Evolutionary conservation across 257 asterid genomes (phyloP).

Genomic region (Forsythia suspensa): DNA sequence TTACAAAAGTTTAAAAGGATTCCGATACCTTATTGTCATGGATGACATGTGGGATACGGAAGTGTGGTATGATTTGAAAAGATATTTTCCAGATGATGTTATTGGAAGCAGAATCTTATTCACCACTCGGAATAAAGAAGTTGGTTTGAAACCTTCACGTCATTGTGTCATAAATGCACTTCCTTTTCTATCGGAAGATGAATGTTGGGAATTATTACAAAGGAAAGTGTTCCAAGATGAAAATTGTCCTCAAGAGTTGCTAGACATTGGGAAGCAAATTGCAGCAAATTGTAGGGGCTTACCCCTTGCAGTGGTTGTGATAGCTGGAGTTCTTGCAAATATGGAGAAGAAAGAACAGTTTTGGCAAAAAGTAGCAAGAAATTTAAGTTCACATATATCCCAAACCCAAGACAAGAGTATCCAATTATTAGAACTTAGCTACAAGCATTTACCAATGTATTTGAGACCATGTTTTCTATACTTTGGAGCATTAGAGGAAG

Average conservation of each 20-base stretch:
- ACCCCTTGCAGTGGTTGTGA: conserved; percentile 1
- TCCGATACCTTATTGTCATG: conserved; percentile 18
- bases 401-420: too few relatives aligned
- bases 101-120: conserved; percentile 24
- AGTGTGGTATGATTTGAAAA: conserved; percentile 6
- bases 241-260: not conserved
- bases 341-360: not conserved
- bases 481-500: too few relatives aligned
- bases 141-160: not conserved
- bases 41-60: conserved; percentile 19
- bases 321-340: conserved; percentile 6
- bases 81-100: not conserved
- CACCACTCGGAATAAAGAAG: conserved; percentile 5
- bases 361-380: not conserved
- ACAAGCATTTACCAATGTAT: too few relatives aligned
- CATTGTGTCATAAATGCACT: not conserved
- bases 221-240: not conserved
- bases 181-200: not conserved
- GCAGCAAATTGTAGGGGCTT: conserved; percentile 5
- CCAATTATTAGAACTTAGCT: too few relatives aligned
- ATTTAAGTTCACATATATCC: too few relatives aligned
- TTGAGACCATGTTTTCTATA: too few relatives aligned
- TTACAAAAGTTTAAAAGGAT: not conserved
- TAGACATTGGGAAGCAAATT: not conserved
- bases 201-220: conserved; percentile 10